phyloP scores from a whole-genome alignment of 2,329 filamentous ascomycete species.

The Ascochyta viciae-villosae region DNA sequence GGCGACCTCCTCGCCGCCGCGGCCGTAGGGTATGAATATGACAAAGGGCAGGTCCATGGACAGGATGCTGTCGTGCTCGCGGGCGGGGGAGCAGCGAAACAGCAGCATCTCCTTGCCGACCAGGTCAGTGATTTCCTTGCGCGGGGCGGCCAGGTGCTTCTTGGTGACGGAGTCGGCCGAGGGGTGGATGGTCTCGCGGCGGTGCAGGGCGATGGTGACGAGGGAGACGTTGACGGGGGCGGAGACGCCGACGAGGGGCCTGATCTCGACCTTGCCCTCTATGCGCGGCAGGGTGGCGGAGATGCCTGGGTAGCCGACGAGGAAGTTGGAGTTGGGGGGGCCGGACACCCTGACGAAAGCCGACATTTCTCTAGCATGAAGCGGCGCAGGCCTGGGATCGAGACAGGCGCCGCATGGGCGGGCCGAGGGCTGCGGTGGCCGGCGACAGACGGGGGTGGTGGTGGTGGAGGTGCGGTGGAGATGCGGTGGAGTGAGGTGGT shows the following conservation, averaged over 20 bases:
- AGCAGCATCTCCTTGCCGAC: constrained; percentile 95
- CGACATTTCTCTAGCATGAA: constrained; percentile 53
- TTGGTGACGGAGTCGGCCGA: constrained; percentile 93
- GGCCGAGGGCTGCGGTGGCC: constrained; percentile 11
- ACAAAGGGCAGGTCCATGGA: constrained; percentile 98
- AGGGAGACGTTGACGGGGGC: constrained; percentile 90
- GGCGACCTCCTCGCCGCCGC: constrained; percentile 88
- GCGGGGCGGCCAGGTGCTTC: constrained; percentile 86
- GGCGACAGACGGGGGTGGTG: neutral
- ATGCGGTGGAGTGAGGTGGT: neutral
- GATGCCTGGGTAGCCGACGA: constrained; percentile 97
- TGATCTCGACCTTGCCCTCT: constrained; percentile 96
- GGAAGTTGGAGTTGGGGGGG: constrained; percentile 94
- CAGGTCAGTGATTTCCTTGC: constrained; percentile 88
- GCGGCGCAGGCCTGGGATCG: constrained; percentile 45
- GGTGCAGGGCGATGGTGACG: constrained; percentile 91
- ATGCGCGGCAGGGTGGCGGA: constrained; percentile 96
- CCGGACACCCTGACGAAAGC: constrained; percentile 95
- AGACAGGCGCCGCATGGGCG: constrained; percentile 47
- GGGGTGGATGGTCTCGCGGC: constrained; percentile 94
- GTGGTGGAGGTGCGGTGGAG: constrained; percentile 7
- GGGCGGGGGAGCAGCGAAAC: constrained; percentile 83
- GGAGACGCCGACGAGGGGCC: constrained; percentile 82
- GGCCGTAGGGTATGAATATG: constrained; percentile 93
- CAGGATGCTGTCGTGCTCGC: constrained; percentile 86